Evolutionary conservation across 371 early-diverging fungal species (phyloP).

Genomic region (Coemansia sp.): DNA sequence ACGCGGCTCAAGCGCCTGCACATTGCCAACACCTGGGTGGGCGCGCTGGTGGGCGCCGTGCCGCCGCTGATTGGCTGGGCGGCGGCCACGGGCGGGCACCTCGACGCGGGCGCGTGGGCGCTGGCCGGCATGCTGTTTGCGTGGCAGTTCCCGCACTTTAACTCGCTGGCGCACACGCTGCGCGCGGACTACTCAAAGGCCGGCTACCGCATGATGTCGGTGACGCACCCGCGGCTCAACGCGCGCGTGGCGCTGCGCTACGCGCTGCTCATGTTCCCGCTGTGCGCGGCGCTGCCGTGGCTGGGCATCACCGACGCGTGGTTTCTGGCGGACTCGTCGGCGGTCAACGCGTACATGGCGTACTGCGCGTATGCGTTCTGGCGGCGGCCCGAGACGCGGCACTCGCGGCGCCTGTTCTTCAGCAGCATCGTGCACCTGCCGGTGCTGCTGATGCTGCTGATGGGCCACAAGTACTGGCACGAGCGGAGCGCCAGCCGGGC

Average conservation of each 20-base stretch:
- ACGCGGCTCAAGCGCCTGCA: conserved; percentile 94
- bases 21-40: conserved; percentile 95
- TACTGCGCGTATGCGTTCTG: conserved; percentile 74
- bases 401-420: conserved; percentile 88
- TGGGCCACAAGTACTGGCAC: conserved; percentile 73
- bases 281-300: conserved; percentile 64
- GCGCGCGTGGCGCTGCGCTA: conserved; percentile 86
- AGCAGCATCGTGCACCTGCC: conserved; percentile 87
- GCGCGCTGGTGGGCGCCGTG: conserved; percentile 93
- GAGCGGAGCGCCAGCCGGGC: conserved; percentile 6
- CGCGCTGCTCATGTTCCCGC: conserved; percentile 80
- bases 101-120: conserved; percentile 81
- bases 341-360: conserved; percentile 74
- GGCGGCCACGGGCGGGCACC: conserved; percentile 69
- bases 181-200: conserved; percentile 95
- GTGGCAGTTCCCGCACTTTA: conserved; percentile 99
- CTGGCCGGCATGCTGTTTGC: conserved; percentile 82
- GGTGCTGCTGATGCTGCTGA: conserved; percentile 76
- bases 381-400: conserved; percentile 73
- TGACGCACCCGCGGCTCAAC: conserved; percentile 83
- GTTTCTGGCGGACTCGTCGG: conserved; percentile 75
- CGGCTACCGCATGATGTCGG: conserved; percentile 95
- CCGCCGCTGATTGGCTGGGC: conserved; percentile 98
- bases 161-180: conserved; percentile 88
- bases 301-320: conserved; percentile 77